These are phyloP conservation scores for Paramarasmius palmivorus DNA, from an alignment of 1,284 basidiomycete species.

Conservation along the genomic window DNA sequence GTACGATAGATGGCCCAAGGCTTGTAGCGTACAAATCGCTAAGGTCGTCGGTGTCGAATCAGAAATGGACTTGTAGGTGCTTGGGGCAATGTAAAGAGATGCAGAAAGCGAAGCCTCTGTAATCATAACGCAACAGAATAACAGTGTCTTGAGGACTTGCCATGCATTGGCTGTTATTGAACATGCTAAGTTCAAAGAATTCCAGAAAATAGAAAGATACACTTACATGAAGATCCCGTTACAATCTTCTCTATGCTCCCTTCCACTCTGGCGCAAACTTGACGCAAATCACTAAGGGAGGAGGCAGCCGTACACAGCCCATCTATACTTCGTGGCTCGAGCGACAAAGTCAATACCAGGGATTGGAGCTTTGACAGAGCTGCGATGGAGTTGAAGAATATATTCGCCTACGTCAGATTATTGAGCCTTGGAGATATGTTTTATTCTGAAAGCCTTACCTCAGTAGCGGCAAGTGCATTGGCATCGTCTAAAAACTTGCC, in stretches of 20 bases:
- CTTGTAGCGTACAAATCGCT: constrained; percentile 49
- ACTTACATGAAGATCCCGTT: constrained; percentile 32
- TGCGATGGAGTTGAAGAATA: constrained; percentile 49
- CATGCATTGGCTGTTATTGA: constrained; percentile 35
- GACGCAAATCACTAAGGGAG: constrained; percentile 39
- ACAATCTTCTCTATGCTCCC: constrained; percentile 51
- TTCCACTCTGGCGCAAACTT: constrained; percentile 44
- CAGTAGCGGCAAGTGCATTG: neutral
- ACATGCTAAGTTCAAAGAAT: constrained; percentile 17
- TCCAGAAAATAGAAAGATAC: neutral
- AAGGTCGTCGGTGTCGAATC: constrained; percentile 42
- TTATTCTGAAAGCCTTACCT: neutral
- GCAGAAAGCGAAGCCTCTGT: constrained; percentile 59
- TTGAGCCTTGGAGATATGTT: neutral
- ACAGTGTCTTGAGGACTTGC: constrained; percentile 65
- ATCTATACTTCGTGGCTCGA: constrained; percentile 45
- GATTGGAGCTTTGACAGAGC: constrained; percentile 54
- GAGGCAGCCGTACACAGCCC: constrained; percentile 46
- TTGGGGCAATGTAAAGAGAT: constrained; percentile 49
- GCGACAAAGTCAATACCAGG: constrained; percentile 44
- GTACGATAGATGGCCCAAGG: constrained; percentile 65
- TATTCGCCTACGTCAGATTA: constrained; percentile 37
- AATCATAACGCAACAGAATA: constrained; percentile 71
- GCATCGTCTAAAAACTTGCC: constrained; percentile 26
- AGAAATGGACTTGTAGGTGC: constrained; percentile 14